Evolutionary conservation across 495 filamentous ascomycete species (phyloP), one percentile per base, ranked within the genome.

Genomic region (Choiromyces venosus): DNA sequence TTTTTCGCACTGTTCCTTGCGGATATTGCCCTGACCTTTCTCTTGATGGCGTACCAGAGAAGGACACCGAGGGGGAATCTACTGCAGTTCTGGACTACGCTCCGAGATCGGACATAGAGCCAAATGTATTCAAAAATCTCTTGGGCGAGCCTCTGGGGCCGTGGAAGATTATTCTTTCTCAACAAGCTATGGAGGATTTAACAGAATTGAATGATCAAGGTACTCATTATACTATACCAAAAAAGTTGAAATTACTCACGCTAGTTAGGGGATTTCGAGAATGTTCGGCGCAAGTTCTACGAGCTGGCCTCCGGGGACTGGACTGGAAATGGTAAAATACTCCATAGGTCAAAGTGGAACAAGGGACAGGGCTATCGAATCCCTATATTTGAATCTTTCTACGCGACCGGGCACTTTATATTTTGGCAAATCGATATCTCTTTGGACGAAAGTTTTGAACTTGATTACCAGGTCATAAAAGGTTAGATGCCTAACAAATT

Each of bases 381-480:
- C 1, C 69, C 65, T 9, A 37, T 76, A n/a, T 76, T 44, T 61
- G 52, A 39, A 35, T 66, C 74, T 29, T 35, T 66, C 21, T 76
- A 76, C 61, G 67, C 42, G 6, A 74, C 52, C 18, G 66, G 64
- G 19, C 40, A 68, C 10, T 65, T 29, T 21, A 83, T 85, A 35
- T 66, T 85, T 10, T 85, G 84, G 84, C 84, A 85, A 69, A 67
- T 83, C 9, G 82, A 82, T 71, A 56, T 82, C 1, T 84, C 77
- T 0, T 81, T 78, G 10, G 81, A 82, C 19, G 75, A 81, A 14
- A 69, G 76, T 6, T 65, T 74, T 4, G 72, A 33, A 7, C 7
- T 29, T 10, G 68, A 40, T 46, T 66, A 44, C n/a, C 74, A 78
- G 70, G 21, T 78, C 33, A 65, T 76, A 44, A 78, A 78, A 52